Conservation (phyloP, 2,329 filamentous ascomycete genomes). For the Trichoderma atroviride region DNA sequence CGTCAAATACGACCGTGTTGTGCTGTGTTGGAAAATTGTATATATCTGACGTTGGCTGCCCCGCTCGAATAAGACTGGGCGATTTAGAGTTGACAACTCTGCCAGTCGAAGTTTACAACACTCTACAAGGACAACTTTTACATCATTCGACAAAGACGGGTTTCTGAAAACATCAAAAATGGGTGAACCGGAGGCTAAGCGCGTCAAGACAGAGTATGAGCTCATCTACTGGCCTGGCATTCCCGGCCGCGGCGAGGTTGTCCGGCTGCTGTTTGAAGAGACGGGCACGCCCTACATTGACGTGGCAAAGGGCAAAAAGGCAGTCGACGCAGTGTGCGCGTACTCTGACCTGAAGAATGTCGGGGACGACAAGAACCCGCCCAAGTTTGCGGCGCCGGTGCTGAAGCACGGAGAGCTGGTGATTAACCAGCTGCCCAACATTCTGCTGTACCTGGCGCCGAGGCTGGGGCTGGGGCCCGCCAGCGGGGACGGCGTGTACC, state of each 20-base stretch:
- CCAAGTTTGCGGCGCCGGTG: slow-evolving; percentile 67
- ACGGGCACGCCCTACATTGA: slow-evolving; percentile 67
- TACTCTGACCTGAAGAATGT: slow-evolving; percentile 49
- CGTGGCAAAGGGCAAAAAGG: slow-evolving; percentile 45
- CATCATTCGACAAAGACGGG: neutral
- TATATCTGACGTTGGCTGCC: slow-evolving; percentile 10
- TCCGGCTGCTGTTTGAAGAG: slow-evolving; percentile 74
- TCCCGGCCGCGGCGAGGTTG: slow-evolving; percentile 73
- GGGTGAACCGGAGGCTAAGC: slow-evolving; percentile 26
- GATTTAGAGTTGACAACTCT: neutral
- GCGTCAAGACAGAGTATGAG: slow-evolving; percentile 51
- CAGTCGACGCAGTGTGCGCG: slow-evolving; percentile 52
- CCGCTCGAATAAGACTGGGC: neutral
- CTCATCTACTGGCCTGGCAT: slow-evolving; percentile 72
- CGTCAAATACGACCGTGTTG: slow-evolving; percentile 1
- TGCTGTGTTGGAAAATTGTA: neutral
- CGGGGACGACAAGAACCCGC: slow-evolving; percentile 62
- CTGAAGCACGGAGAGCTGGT: slow-evolving; percentile 64
- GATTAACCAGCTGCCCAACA: slow-evolving; percentile 72
- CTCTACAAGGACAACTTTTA: neutral
- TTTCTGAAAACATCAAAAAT: neutral
- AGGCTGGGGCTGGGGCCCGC: slow-evolving; percentile 58
- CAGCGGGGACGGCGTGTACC: slow-evolving; percentile 50
- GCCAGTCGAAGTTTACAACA: neutral
- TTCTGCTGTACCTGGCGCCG: slow-evolving; percentile 69